phyloP scores from a whole-genome alignment of 2,329 filamentous ascomycete genomes.

The Cercospora sp. region DNA sequence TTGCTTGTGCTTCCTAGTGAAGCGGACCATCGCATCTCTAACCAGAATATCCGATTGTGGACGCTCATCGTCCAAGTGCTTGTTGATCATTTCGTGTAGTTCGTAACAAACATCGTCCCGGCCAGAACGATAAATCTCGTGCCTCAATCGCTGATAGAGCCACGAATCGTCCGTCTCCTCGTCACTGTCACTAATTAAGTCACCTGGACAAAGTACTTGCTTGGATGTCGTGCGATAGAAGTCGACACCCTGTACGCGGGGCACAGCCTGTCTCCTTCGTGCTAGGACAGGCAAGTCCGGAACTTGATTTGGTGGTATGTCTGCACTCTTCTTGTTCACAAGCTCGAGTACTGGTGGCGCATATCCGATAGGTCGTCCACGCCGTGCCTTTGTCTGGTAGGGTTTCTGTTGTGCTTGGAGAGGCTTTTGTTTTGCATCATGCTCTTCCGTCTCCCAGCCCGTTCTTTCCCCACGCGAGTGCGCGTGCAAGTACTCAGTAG shows the following conservation, averaged over 20 bases:
- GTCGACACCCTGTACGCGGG: slow-evolving; percentile 38
- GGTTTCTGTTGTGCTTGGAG: not conserved
- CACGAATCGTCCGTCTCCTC: slow-evolving; percentile 44
- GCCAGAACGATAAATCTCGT: slow-evolving; percentile 30
- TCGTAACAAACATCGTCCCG: slow-evolving; percentile 31
- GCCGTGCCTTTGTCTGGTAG: not conserved
- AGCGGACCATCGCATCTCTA: slow-evolving; percentile 44
- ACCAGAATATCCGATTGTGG: slow-evolving; percentile 38
- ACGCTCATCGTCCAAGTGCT: slow-evolving; percentile 41
- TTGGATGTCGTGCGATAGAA: slow-evolving; percentile 47
- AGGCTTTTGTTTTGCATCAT: not conserved
- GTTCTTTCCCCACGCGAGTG: slow-evolving; percentile 41
- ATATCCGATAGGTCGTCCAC: not conserved
- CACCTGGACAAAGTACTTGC: slow-evolving; percentile 40
- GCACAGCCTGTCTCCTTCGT: slow-evolving; percentile 40
- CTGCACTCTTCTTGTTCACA: slow-evolving; percentile 8
- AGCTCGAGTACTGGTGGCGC: slow-evolving; percentile 4
- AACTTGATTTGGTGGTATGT: slow-evolving; percentile 27
- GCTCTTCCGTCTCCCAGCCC: slow-evolving; percentile 26
- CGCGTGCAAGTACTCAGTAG: slow-evolving; percentile 20
- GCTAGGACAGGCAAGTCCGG: slow-evolving; percentile 22
- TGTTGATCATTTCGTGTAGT: slow-evolving; percentile 43
- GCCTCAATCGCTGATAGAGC: slow-evolving; percentile 38
- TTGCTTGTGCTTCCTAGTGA: slow-evolving; percentile 33
- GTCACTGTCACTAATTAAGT: slow-evolving; percentile 47